Conservation (phyloP, 805 yeast genomes). For the Pichia sporocuriosa region DNA sequence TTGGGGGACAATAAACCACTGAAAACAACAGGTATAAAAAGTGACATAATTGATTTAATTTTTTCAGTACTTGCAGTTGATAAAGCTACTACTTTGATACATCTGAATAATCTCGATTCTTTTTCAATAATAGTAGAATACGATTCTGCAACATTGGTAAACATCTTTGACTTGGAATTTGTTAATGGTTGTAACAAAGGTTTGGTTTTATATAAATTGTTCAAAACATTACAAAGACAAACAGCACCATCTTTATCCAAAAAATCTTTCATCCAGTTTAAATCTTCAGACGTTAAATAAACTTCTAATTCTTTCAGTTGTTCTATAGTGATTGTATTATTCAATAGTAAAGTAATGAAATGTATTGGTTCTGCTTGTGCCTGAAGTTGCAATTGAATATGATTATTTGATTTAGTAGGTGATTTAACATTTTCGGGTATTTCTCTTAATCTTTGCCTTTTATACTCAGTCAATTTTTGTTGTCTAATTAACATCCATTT, state of each 20-base stretch:
- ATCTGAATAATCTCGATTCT: slow-evolving; percentile 72
- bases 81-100: slow-evolving; percentile 75
- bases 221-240: slow-evolving; percentile 69
- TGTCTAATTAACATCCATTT: slow-evolving; percentile 91
- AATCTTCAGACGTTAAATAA: slow-evolving; percentile 74
- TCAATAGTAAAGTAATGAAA: slow-evolving; percentile 68
- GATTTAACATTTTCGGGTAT: slow-evolving; percentile 2
- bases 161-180: slow-evolving; percentile 12
- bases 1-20: slow-evolving; percentile 75
- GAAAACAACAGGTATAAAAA: slow-evolving; percentile 62
- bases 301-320: slow-evolving; percentile 85
- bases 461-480: slow-evolving; percentile 71
- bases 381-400: slow-evolving; percentile 25
- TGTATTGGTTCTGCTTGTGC: slow-evolving; percentile 34
- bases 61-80: slow-evolving; percentile 64
- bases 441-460: slow-evolving; percentile 34
- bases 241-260: slow-evolving; percentile 84
- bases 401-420: slow-evolving; percentile 8
- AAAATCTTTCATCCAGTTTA: slow-evolving; percentile 77
- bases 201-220: slow-evolving; percentile 29
- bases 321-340: slow-evolving; percentile 57
- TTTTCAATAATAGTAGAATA: slow-evolving; percentile 41
- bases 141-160: slow-evolving; percentile 28
- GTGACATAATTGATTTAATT: slow-evolving; percentile 41
- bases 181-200: slow-evolving; percentile 14